Conservation (phyloP, 495 filamentous ascomycete species). For the Extremus antarcticus region DNA sequence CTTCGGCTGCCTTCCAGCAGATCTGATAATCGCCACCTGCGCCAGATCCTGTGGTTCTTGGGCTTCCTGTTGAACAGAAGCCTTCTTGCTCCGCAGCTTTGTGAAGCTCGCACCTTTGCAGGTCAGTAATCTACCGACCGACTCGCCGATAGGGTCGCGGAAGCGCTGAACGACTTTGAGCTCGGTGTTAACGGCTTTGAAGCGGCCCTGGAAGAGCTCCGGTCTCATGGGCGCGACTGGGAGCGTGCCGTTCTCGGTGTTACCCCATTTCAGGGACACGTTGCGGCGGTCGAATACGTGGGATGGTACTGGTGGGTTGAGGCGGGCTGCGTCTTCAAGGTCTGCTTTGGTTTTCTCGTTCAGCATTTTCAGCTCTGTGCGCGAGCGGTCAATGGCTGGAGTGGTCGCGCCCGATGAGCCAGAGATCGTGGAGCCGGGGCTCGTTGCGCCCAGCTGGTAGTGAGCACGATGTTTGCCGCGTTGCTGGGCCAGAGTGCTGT, state of each 20-base stretch:
- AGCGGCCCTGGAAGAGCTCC: slow-evolving; percentile 21
- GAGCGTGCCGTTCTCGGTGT: slow-evolving; percentile 6
- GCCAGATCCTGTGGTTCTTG: not conserved
- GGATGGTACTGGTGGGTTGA: slow-evolving; percentile 7
- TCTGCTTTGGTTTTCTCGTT: slow-evolving; percentile 18
- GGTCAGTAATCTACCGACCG: slow-evolving; percentile 2
- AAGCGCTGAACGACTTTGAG: slow-evolving; percentile 17
- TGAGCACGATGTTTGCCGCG: not conserved
- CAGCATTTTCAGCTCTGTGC: slow-evolving; percentile 11
- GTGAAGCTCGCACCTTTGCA: slow-evolving; percentile 1
- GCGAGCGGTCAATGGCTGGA: slow-evolving; percentile 5
- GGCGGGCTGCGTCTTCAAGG: slow-evolving; percentile 4
- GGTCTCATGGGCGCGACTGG: slow-evolving; percentile 3
- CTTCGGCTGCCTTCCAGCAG: not conserved
- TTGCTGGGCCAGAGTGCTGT: not conserved
- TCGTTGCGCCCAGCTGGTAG: slow-evolving; percentile 1
- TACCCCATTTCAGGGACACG: slow-evolving; percentile 17
- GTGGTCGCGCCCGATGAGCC: slow-evolving; percentile 13
- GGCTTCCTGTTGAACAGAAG: not conserved
- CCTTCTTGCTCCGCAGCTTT: not conserved
- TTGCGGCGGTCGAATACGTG: slow-evolving; percentile 20
- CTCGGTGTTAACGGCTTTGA: slow-evolving; percentile 19
- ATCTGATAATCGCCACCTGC: slow-evolving; percentile 7
- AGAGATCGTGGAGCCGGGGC: slow-evolving; percentile 8
- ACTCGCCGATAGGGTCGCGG: slow-evolving; percentile 15